Evolutionary conservation across 176 grass and related monocot genomes (phyloP).

Genomic region (Poa pratensis): DNA sequence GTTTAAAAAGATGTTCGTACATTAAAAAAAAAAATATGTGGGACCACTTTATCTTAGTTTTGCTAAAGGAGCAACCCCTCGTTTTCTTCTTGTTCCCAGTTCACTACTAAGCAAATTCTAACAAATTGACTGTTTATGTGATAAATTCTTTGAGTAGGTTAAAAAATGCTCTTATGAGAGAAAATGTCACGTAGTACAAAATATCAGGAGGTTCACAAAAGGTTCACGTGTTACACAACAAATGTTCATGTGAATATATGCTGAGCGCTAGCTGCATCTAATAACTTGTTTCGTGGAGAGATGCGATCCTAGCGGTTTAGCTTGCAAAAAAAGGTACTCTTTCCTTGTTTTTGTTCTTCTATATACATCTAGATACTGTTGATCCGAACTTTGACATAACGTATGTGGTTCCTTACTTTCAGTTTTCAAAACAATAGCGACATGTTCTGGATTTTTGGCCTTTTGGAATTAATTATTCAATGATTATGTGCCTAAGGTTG

Average conservation of each 20-base stretch:
- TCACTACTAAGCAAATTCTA: too few species aligned
- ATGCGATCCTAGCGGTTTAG: not conserved
- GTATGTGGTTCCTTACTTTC: not conserved
- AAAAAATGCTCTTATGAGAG: not conserved
- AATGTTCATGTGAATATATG: not conserved
- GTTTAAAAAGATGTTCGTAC: too few species aligned
- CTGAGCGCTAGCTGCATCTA: not conserved
- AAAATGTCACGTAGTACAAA: not conserved
- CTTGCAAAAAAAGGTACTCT: not conserved
- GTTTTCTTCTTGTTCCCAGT: too few species aligned
- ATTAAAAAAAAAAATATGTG: too few species aligned
- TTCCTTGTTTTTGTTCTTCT: not conserved
- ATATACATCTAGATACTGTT: not conserved
- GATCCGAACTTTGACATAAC: not conserved
- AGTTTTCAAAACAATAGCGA: not conserved
- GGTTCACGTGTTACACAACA: not conserved
- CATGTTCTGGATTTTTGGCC: not conserved
- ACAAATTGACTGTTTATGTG: too few species aligned
- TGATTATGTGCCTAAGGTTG: not conserved
- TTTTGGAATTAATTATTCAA: not conserved
- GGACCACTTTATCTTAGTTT: too few species aligned
- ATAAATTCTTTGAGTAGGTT: too few species aligned
- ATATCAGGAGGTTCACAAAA: not conserved
- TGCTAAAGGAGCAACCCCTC: too few species aligned
- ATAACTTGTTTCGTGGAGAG: not conserved